Evolutionary conservation across 345 rosid species (phyloP).

Genomic region (Gossypium rotundifolium): DNA sequence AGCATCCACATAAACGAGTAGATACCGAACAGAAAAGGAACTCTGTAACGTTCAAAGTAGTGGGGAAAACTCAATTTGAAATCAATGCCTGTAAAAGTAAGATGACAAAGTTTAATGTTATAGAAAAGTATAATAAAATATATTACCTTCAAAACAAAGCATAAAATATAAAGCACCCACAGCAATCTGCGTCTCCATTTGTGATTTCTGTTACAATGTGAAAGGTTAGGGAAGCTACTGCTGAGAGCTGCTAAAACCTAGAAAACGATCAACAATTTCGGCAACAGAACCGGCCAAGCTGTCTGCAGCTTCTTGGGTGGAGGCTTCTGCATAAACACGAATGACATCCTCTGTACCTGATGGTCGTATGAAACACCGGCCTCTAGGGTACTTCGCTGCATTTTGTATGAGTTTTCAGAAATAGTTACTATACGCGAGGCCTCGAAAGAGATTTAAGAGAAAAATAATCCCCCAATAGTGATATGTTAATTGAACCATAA

Average conservation of each 20-base stretch:
- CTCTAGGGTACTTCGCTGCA: slow-evolving; percentile 52
- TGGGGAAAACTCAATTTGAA: background rate
- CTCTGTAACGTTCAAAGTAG: background rate
- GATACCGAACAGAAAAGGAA: background rate
- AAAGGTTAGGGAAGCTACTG: background rate
- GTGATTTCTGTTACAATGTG: background rate
- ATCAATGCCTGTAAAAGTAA: background rate
- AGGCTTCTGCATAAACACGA: slow-evolving; percentile 91
- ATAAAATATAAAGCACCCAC: background rate
- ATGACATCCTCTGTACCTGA: slow-evolving; percentile 95
- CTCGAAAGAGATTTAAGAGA: background rate
- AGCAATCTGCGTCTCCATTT: background rate
- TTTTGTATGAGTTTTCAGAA: background rate
- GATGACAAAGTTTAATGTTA: background rate
- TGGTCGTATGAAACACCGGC: slow-evolving; percentile 80
- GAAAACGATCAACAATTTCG: slow-evolving; percentile 50
- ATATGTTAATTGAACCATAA: background rate
- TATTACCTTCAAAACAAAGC: too few species aligned
- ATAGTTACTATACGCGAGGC: background rate
- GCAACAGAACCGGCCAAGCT: slow-evolving; percentile 67
- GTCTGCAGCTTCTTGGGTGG: slow-evolving; percentile 74
- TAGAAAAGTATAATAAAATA: background rate
- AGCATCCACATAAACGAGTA: slow-evolving; percentile 24
- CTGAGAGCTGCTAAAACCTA: slow-evolving; percentile 34
- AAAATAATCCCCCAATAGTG: background rate